Evolutionary conservation across 495 filamentous ascomycete species (phyloP).

Genomic region (Filosporella fistucella): DNA sequence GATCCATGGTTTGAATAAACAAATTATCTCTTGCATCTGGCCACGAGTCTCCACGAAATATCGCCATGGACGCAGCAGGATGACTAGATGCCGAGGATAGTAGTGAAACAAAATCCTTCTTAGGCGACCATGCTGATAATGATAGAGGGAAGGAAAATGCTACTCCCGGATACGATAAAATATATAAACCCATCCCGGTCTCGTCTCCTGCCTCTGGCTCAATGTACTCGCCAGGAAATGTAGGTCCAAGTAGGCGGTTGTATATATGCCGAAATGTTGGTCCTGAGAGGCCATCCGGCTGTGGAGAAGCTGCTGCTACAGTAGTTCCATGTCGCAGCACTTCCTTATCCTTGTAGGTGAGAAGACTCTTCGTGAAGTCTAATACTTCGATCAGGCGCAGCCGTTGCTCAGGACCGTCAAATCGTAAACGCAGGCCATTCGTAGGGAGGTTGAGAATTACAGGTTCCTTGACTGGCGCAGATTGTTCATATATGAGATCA

Average conservation of each 20-base stretch:
- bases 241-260: constrained; percentile 83
- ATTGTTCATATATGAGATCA: constrained; percentile 69
- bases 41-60: constrained; percentile 89
- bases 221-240: constrained; percentile 88
- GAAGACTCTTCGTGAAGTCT: constrained; percentile 81
- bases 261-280: constrained; percentile 90
- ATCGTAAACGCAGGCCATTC: constrained; percentile 85
- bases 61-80: constrained; percentile 74
- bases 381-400: constrained; percentile 85
- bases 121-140: constrained; percentile 68
- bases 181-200: constrained; percentile 57
- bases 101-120: constrained; percentile 80
- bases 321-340: constrained; percentile 60
- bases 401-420: constrained; percentile 90
- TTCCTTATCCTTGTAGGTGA: constrained; percentile 82
- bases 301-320: constrained; percentile 30
- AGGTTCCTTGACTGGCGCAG: constrained; percentile 65
- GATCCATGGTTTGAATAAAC: constrained; percentile 67
- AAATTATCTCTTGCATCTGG: constrained; percentile 68
- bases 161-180: constrained; percentile 89
- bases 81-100: constrained; percentile 74
- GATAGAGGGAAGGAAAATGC: constrained; percentile 86
- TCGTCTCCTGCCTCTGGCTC: constrained; percentile 48
- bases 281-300: constrained; percentile 44
- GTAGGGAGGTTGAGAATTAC: constrained; percentile 68